Conservation (phyloP, 768 basidiomycete species). For the Sistotremastrum suecicum region DNA sequence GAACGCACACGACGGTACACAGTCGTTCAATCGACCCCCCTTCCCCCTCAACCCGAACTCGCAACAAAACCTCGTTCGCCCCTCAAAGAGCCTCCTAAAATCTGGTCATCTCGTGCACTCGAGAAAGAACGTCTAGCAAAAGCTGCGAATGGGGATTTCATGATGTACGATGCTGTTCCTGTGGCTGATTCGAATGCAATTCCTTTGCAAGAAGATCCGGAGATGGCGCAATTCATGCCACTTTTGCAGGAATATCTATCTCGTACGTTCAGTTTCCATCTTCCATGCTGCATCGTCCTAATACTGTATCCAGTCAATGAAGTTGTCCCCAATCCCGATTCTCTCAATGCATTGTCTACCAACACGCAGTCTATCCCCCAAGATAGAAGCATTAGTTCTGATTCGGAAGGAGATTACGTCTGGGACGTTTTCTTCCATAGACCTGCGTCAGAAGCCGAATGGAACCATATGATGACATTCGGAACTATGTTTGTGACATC, state of each 20-base stretch:
- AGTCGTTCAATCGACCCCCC: slow-evolving; percentile 17
- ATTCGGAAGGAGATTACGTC: slow-evolving; percentile 45
- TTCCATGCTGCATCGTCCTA: background rate
- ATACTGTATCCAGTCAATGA: slow-evolving; percentile 14
- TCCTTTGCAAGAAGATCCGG: slow-evolving; percentile 27
- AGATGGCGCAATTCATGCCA: slow-evolving; percentile 67
- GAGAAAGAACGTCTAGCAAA: slow-evolving; percentile 26
- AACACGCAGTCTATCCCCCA: background rate
- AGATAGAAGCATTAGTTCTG: background rate
- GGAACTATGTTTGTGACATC: slow-evolving; percentile 43
- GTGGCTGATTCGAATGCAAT: slow-evolving; percentile 16
- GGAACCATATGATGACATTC: slow-evolving; percentile 39
- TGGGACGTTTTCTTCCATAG: slow-evolving; percentile 77
- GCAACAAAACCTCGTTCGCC: too few species aligned
- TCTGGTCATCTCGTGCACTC: too few species aligned
- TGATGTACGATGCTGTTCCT: slow-evolving; percentile 60
- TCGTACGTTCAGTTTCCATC: slow-evolving; percentile 23
- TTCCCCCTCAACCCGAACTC: too few species aligned
- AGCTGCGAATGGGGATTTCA: slow-evolving; percentile 28
- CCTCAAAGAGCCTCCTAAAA: too few species aligned
- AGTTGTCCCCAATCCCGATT: slow-evolving; percentile 5
- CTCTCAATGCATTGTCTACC: background rate
- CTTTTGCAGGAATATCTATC: slow-evolving; percentile 64
- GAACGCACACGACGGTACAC: slow-evolving; percentile 31
- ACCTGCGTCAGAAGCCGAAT: slow-evolving; percentile 43